Conservation (phyloP, 2,329 filamentous ascomycete genomes). For the Colletotrichum truncatum region DNA sequence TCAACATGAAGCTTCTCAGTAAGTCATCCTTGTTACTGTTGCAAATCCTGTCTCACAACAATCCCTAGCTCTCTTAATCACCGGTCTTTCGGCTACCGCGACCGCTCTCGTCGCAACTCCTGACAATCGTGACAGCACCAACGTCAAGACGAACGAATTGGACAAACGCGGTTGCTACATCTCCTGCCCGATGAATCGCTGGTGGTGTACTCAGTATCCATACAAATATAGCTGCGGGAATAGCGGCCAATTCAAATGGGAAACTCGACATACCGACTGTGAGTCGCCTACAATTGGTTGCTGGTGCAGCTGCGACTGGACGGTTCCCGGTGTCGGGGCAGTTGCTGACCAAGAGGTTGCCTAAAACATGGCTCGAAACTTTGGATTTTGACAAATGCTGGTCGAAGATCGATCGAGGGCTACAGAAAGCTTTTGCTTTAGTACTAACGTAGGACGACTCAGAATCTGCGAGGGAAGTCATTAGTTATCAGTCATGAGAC, state of each 20-base stretch:
- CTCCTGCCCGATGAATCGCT: background rate
- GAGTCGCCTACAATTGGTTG: background rate
- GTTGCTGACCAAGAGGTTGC: no score
- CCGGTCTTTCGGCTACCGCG: background rate
- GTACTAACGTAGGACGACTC: no score
- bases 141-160: background rate
- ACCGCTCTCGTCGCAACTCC: background rate
- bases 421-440: no score
- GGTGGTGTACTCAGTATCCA: background rate
- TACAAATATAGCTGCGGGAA: background rate
- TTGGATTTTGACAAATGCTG: no score
- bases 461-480: no score
- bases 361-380: no score
- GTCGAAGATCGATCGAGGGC: no score
- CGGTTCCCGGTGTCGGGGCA: no score
- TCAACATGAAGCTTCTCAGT: no score
- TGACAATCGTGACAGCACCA: background rate
- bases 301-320: conserved; percentile 13
- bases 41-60: background rate
- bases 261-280: background rate
- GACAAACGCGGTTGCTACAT: conserved; percentile 2
- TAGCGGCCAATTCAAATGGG: background rate
- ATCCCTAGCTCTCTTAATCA: background rate
- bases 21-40: no score
- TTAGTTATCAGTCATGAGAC: no score